Base-by-base conservation (phyloP, 805 yeast species). In the Diddensiella santjacobensis region DNA sequence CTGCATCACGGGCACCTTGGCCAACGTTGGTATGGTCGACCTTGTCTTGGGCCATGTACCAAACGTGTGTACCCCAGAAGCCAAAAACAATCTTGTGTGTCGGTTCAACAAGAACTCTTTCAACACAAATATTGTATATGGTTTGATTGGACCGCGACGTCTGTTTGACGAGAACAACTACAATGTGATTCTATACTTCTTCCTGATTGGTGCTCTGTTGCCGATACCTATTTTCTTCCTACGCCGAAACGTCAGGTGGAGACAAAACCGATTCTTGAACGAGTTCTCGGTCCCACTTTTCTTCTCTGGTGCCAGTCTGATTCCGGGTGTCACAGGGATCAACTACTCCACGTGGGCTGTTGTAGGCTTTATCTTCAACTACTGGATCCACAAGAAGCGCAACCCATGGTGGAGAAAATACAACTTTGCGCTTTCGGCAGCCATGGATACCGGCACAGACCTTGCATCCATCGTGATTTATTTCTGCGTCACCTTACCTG, bases 161-260 rank as follows among this genome's bases (percentile, higher is more conserved):
- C 73, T 72, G 15, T 74, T 74, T 54, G 13, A 13, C 13, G 60
- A 1, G 63, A 59, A 80, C n/a, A 51, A 71, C 3, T 83, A 83
- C 58, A 87, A 87, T 1, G 66, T 74, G 11, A 65, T 83, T 41
- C 50, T 50, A 37, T 82, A 79, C 75, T 78, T 84, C 52, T 81
- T 83, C 70, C 67, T 82, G 23, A 68, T 79, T 47, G 87, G 88
- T 11, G 62, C 63, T 22, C 23, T 60, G 13, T 11, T 50, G 18
- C 48, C 51, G 4, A 38, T 56, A 17, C 61, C 60, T 5, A 15
- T 26, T 17, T 15, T 18, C 29, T 8, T 8, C 23, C 18, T 22
- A 6, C 10, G 26, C 53, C n/a, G 17, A 6, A 13, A 35, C 38
- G 38, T 8, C 10, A 38, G 15, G 22, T 23, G 43, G 33, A 6